These are phyloP conservation scores for Penicillium italicum DNA, from an alignment of 2,329 filamentous ascomycete genomes.

Conservation along the genomic window DNA sequence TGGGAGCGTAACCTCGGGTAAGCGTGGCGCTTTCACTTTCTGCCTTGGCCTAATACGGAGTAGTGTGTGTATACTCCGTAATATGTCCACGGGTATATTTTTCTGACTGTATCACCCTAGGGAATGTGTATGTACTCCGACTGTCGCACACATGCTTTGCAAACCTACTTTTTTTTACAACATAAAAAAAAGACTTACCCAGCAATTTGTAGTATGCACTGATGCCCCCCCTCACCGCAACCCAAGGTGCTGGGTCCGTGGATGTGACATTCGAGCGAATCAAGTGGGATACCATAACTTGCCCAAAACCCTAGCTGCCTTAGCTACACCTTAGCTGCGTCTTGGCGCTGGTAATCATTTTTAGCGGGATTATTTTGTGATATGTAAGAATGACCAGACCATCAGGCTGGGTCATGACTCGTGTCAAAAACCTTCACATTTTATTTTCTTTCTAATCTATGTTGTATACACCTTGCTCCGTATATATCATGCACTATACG, in stretches of 20 bases:
- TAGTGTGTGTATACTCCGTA: not conserved
- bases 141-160: not conserved
- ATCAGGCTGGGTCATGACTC: not conserved
- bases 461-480: not conserved
- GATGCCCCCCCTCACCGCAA: not conserved
- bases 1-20: not conserved
- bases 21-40: not conserved
- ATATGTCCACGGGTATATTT: no score
- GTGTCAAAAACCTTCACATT: not conserved
- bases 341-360: not conserved
- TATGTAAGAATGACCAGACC: constrained; percentile 2
- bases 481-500: not conserved
- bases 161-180: no score
- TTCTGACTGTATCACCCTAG: no score
- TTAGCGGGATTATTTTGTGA: not conserved
- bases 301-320: not conserved
- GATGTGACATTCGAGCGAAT: not conserved
- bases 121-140: not conserved
- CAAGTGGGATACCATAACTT: not conserved
- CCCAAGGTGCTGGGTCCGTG: constrained; percentile 1
- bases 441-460: not conserved
- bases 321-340: not conserved
- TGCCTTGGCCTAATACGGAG: not conserved
- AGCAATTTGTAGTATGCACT: not conserved
- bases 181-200: not conserved